These are phyloP conservation scores for Peronospora tabacina DNA, from an alignment of 352 stramenopile genomes.

Conservation along the genomic window DNA sequence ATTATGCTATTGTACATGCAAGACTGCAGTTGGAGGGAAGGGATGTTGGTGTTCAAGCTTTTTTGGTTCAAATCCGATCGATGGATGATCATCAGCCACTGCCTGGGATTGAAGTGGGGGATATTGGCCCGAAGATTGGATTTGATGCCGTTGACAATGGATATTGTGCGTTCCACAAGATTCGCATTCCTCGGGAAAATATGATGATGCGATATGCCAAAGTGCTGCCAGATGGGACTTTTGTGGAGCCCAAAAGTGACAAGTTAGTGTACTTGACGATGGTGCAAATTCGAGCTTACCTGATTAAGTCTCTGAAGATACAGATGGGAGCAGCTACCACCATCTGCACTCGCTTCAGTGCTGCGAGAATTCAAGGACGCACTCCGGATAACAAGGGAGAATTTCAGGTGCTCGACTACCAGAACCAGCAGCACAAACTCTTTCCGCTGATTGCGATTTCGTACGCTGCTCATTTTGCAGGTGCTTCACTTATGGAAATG, in stretches of 20 bases:
- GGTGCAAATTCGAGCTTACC: conserved; percentile 35
- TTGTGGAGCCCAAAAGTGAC: conserved; percentile 51
- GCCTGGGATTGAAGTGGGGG: conserved; percentile 24
- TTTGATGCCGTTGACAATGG: conserved; percentile 28
- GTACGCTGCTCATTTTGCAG: conserved; percentile 29
- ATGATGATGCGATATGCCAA: conserved; percentile 32
- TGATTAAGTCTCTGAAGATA: conserved; percentile 12
- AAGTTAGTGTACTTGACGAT: conserved; percentile 62
- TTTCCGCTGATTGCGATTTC: conserved; percentile 35
- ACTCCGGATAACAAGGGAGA: conserved; percentile 35
- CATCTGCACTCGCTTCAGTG: conserved; percentile 51
- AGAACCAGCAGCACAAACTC: conserved; percentile 47
- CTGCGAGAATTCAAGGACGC: conserved; percentile 38
- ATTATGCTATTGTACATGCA: conserved; percentile 27
- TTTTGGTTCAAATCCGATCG: conserved; percentile 26
- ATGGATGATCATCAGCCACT: conserved; percentile 22
- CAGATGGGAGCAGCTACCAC: conserved; percentile 24
- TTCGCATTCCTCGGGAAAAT: conserved; percentile 20
- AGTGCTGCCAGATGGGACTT: conserved; percentile 50
- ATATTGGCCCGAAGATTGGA: conserved; percentile 29
- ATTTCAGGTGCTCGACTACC: conserved; percentile 52
- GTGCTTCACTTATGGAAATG: conserved; percentile 19
- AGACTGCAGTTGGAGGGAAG: conserved; percentile 22
- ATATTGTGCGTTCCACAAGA: conserved; percentile 25
- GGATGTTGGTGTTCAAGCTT: conserved; percentile 25